Conservation (phyloP, 192 early-diverging fungal genomes). For the Pilobolus umbonatus region DNA sequence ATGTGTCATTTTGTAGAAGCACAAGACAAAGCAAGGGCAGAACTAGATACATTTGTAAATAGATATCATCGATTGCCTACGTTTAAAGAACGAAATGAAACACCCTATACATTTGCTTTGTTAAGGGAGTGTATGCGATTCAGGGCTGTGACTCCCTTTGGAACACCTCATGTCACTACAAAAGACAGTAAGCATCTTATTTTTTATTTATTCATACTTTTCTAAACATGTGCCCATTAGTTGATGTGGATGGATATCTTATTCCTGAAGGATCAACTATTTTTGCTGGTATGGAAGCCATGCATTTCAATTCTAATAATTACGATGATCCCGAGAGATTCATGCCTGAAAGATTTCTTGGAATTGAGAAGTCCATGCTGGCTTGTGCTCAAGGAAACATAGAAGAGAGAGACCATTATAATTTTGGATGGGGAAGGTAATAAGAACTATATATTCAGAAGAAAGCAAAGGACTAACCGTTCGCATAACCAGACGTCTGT, state of each 20-base stretch:
- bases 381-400: slow-evolving; percentile 11
- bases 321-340: slow-evolving; percentile 46
- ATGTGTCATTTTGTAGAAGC: slow-evolving; percentile 15
- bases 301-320: slow-evolving; percentile 31
- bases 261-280: slow-evolving; percentile 45
- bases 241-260: slow-evolving; percentile 37
- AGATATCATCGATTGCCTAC: background rate
- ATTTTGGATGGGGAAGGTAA: slow-evolving; percentile 19
- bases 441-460: background rate
- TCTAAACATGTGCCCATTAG: background rate
- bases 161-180: slow-evolving; percentile 7
- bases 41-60: slow-evolving; percentile 10
- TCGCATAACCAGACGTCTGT: slow-evolving; percentile 1
- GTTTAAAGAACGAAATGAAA: background rate
- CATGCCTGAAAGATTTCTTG: slow-evolving; percentile 38
- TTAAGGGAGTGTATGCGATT: slow-evolving; percentile 17
- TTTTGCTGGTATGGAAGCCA: slow-evolving; percentile 41
- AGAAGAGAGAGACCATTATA: slow-evolving; percentile 15
- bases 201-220: background rate
- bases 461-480: background rate
- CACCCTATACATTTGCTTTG: slow-evolving; percentile 16
- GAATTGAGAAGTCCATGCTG: background rate
- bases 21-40: slow-evolving; percentile 9
- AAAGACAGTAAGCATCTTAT: slow-evolving; percentile 14
- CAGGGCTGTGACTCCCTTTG: slow-evolving; percentile 1